A percentile compares a stretch with the other conserved stretches of the same genome.
These are phyloP conservation scores for Chaetothyriales sp. DNA, from an alignment of 2,329 filamentous ascomycete species.

Conservation along the genomic window DNA sequence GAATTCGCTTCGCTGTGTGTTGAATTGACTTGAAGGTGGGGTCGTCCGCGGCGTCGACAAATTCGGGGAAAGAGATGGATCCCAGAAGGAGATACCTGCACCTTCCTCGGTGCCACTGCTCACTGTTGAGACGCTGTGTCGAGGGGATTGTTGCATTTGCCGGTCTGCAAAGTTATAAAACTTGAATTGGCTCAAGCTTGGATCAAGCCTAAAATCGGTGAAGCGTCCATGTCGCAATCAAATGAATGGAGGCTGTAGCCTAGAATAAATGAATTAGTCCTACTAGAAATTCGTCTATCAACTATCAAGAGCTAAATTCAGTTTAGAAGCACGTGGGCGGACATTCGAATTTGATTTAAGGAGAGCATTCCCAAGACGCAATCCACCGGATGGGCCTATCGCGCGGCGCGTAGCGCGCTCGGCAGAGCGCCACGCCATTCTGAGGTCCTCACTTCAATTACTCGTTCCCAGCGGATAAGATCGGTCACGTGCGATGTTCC, in stretches of 20 bases:
- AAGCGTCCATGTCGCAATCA: background rate
- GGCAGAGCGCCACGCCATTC: no score
- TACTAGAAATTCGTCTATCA: background rate
- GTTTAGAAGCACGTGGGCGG: background rate
- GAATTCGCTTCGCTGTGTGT: constrained; percentile 14
- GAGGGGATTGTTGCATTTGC: constrained; percentile 19
- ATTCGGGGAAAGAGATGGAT: constrained; percentile 9
- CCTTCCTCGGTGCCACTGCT: constrained; percentile 13
- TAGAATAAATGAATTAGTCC: background rate
- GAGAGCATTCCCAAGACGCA: background rate
- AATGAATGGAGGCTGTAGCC: background rate
- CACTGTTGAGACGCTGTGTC: constrained; percentile 20
- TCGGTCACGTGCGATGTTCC: no score
- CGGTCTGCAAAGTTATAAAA: constrained; percentile 22
- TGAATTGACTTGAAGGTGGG: constrained; percentile 23
- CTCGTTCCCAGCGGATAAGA: no score
- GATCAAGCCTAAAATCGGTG: background rate
- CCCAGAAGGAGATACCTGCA: constrained; percentile 10
- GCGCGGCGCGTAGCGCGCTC: no score
- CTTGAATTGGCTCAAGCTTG: constrained; percentile 17
- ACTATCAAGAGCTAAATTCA: background rate
- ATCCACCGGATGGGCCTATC: background rate
- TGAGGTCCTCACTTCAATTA: no score
- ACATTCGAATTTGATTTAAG: background rate
- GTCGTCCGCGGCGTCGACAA: constrained; percentile 18